phyloP scores from a whole-genome alignment of 2,329 filamentous ascomycete genomes.

The Scolecobasidium constrictum region DNA sequence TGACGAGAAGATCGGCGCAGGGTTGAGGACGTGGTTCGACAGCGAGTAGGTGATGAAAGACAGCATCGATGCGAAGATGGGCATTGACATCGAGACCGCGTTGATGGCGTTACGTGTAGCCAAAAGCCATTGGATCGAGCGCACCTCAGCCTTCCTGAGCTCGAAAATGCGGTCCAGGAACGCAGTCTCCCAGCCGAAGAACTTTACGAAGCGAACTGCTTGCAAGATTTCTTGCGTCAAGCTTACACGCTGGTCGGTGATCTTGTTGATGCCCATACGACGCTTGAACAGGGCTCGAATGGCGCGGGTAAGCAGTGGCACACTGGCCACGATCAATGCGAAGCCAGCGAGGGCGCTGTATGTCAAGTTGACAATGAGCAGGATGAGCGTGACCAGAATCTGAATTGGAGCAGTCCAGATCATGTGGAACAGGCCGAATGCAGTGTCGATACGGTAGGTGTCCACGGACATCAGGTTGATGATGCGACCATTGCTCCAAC shows the following conservation, averaged over 20 bases:
- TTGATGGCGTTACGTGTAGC: conserved; percentile 78
- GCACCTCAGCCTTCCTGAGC: conserved; percentile 67
- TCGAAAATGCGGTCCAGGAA: conserved; percentile 68
- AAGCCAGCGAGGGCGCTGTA: conserved; percentile 89
- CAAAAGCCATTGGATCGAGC: conserved; percentile 72
- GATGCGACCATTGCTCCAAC: conserved; percentile 88
- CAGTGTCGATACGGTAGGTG: conserved; percentile 84
- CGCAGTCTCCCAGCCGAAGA: conserved; percentile 86
- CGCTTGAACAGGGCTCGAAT: conserved; percentile 68
- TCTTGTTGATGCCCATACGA: conserved; percentile 74
- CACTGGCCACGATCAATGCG: conserved; percentile 63
- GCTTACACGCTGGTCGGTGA: conserved; percentile 85
- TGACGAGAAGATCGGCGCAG: conserved; percentile 82
- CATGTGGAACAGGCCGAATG: conserved; percentile 81
- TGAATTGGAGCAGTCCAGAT: conserved; percentile 78
- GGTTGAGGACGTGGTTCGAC: conserved; percentile 55
- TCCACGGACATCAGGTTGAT: conserved; percentile 93
- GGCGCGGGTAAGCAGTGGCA: conserved; percentile 66
- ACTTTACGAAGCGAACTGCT: conserved; percentile 91
- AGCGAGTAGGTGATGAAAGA: conserved; percentile 66
- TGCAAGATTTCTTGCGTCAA: conserved; percentile 87
- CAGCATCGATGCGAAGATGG: conserved; percentile 90
- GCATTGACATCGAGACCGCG: conserved; percentile 72
- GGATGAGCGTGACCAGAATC: conserved; percentile 64
- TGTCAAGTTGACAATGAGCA: conserved; percentile 76